A percentile compares a stretch with the other conserved stretches of the same genome.
These are phyloP conservation scores for Triglochin maritima DNA, from an alignment of 106 monocot genomes.

Conservation along the genomic window DNA sequence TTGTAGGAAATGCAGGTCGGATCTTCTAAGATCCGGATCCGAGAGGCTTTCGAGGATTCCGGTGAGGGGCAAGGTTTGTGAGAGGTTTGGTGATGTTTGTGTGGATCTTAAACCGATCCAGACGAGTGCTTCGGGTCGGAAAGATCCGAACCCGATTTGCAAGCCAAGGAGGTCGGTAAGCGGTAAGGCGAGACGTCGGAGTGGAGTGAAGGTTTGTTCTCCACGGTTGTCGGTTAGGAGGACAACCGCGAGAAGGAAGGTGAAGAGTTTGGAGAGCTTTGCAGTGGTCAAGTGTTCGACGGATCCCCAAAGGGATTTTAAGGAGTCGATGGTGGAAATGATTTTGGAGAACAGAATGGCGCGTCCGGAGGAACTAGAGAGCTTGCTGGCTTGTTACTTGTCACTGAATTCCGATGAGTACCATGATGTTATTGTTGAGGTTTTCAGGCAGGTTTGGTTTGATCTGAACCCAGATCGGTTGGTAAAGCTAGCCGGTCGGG, in stretches of 20 bases:
- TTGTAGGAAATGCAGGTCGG: slow-evolving; percentile 7
- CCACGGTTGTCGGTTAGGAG: slow-evolving; percentile 14
- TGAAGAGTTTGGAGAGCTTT: slow-evolving; percentile 35
- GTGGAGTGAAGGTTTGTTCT: slow-evolving; percentile 27
- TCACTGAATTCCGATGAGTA: slow-evolving; percentile 67
- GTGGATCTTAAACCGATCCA: slow-evolving; percentile 5
- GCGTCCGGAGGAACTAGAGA: slow-evolving; percentile 57
- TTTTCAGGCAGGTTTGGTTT: slow-evolving; percentile 75
- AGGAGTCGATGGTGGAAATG: slow-evolving; percentile 90
- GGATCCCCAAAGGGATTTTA: slow-evolving; percentile 61
- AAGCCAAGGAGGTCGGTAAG: neutral
- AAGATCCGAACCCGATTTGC: neutral
- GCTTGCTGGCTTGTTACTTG: slow-evolving; percentile 69
- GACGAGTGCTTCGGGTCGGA: neutral
- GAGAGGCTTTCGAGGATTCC: neutral
- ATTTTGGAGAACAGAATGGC: slow-evolving; percentile 47
- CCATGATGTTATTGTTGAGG: slow-evolving; percentile 65
- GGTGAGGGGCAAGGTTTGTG: neutral
- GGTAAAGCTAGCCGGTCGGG: neutral
- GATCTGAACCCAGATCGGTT: slow-evolving; percentile 11
- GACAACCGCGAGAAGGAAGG: slow-evolving; percentile 2
- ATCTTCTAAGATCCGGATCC: slow-evolving; percentile 4
- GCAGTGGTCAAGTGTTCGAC: slow-evolving; percentile 55
- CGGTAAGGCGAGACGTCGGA: slow-evolving; percentile 4
- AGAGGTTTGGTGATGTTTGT: too few relatives aligned